phyloP scores from a whole-genome alignment of 768 basidiomycete genomes.

The Candolleomyces aberdarensis region DNA sequence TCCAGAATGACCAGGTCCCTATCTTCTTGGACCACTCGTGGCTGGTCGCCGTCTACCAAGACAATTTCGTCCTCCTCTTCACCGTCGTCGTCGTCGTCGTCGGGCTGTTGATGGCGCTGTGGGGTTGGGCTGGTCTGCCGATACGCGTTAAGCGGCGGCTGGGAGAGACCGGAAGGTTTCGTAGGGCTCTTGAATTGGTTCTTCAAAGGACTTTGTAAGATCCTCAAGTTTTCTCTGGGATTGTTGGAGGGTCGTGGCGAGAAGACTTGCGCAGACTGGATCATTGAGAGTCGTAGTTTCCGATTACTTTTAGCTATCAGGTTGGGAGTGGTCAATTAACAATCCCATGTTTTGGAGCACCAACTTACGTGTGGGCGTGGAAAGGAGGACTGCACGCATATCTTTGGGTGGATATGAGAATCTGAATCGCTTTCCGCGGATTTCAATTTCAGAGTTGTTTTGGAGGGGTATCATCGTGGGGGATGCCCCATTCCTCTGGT shows the following conservation, averaged over 20 bases:
- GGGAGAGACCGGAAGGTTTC: slow-evolving; percentile 23
- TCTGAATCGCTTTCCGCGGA: slow-evolving; percentile 66
- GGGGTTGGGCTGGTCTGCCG: neutral
- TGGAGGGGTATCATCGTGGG: slow-evolving; percentile 60
- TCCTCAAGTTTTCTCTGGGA: slow-evolving; percentile 59
- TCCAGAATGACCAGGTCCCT: slow-evolving; percentile 71
- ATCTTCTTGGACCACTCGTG: slow-evolving; percentile 68
- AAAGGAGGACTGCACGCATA: slow-evolving; percentile 48
- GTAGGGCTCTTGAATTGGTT: slow-evolving; percentile 30
- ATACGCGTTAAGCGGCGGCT: slow-evolving; percentile 12
- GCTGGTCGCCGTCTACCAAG: slow-evolving; percentile 63
- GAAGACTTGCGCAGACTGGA: slow-evolving; percentile 71
- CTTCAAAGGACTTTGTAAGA: slow-evolving; percentile 59
- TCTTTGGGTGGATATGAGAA: slow-evolving; percentile 78
- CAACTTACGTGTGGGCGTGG: slow-evolving; percentile 46
- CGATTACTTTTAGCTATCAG: slow-evolving; percentile 35
- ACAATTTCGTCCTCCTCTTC: slow-evolving; percentile 50
- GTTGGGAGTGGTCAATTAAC: neutral
- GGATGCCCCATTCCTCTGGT: slow-evolving; percentile 18
- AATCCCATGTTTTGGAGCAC: slow-evolving; percentile 10
- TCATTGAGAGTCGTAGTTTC: slow-evolving; percentile 70
- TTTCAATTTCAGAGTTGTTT: slow-evolving; percentile 65
- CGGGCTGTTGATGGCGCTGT: neutral
- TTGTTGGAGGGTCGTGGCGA: slow-evolving; percentile 58
- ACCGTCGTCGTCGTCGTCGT: slow-evolving; percentile 21